Base-by-base conservation (phyloP, 2,329 filamentous ascomycete genomes). In the Talaromyces sp. region DNA sequence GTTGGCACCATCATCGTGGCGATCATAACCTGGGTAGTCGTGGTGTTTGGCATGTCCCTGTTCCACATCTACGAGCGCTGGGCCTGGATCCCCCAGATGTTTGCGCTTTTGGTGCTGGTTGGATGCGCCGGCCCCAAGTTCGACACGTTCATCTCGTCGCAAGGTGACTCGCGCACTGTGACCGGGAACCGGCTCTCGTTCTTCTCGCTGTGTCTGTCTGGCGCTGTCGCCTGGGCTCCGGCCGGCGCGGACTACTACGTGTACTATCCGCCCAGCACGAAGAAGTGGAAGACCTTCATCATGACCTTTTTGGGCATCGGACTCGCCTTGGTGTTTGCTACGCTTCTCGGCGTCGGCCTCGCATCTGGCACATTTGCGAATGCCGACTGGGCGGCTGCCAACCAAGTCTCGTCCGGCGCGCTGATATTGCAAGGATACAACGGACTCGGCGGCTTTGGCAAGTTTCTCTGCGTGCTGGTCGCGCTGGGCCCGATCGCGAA, bases 1-100 rank as follows among this genome's bases (percentile, higher is more conserved):
- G 69, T 78, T 49, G 76, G 76, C 1, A 75, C 76, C 28, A 66
- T 77, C 30, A 70, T 78, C 42, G 70, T 76, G 33, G 72, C 75
- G 8, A 59, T 75, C 22, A 64, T 68, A 2, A 77, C 71, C 55
- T 71, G 70, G 67, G 62, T 68, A 0, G 71, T 78, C 65, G 74
- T 75, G 25, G 69, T 71, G 11, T 77, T 77, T 62, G 76, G 76
- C 6, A 78, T 78, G 70, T 69, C 70, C 4, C 67, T 78, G 11
- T 77, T 80, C 62, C 75, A 78, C 55, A 66, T 72, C 51, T 80
- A 80, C 68, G 77, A 80, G 63, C 70, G 77, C 66, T 79, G 71
- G 57, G 54, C 74, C 39, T 80, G 76, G 76, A 65, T 78, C 1
- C 77, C 77, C 2, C 77, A 78, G 58, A 57, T 78, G 36, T 68